These are phyloP conservation scores for Alternaria sp. DNA, from an alignment of 2,329 filamentous ascomycete species.

Conservation along the genomic window DNA sequence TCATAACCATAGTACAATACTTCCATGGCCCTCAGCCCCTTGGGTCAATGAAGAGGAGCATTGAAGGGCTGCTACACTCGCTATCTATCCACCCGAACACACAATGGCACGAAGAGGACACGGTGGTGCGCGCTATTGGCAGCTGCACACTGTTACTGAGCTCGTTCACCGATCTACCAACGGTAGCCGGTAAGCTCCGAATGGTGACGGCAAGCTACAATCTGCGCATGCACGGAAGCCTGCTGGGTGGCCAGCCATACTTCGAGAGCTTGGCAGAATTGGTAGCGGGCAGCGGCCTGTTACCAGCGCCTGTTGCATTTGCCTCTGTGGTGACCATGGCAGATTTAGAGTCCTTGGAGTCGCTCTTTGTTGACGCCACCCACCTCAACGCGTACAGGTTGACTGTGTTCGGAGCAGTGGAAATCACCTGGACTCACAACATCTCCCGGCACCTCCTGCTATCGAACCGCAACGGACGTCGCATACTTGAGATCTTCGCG, in stretches of 20 bases:
- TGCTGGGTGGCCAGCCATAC: neutral
- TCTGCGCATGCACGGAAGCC: neutral
- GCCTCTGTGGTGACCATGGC: neutral
- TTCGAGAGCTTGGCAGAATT: neutral
- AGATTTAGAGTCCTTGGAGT: neutral
- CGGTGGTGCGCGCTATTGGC: neutral
- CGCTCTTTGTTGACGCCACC: neutral
- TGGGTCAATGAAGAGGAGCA: neutral
- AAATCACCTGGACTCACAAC: conserved; percentile 26
- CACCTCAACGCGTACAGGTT: conserved; percentile 27
- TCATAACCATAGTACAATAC: neutral
- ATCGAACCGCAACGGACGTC: conserved; percentile 12
- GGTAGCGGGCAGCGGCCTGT: neutral
- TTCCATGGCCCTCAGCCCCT: neutral
- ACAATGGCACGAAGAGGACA: neutral
- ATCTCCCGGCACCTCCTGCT: conserved; percentile 28
- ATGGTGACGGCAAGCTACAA: neutral
- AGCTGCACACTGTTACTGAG: neutral
- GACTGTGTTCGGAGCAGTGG: conserved; percentile 19
- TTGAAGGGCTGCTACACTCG: neutral
- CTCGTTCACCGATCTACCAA: neutral
- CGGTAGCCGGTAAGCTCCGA: neutral
- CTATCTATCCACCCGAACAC: neutral
- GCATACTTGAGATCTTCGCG: conserved; percentile 23
- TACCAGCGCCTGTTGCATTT: neutral